Conservation (phyloP, 331 rosid species). For the Rosa hybrid region DNA sequence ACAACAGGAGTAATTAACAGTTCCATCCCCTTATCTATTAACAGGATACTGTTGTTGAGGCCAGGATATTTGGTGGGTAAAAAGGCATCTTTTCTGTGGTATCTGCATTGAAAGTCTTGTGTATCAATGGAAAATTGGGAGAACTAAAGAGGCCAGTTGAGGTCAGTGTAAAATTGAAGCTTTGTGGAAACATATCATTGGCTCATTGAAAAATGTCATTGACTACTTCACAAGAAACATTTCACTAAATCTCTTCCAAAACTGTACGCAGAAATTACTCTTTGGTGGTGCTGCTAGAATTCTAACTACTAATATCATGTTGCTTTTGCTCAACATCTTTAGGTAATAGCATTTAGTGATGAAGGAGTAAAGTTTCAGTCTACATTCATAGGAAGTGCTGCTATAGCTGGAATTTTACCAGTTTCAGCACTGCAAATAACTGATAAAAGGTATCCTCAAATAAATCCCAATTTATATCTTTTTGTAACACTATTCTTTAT, state of each 20-base stretch:
- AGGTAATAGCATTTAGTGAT: slow-evolving; percentile 95
- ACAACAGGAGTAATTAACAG: slow-evolving; percentile 13
- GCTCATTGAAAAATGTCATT: background rate
- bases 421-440: slow-evolving; percentile 56
- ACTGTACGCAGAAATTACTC: background rate
- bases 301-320: slow-evolving; percentile 9
- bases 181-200: background rate
- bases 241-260: background rate
- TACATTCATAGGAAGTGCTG: slow-evolving; percentile 93
- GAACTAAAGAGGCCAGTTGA: slow-evolving; percentile 74
- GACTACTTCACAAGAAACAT: background rate
- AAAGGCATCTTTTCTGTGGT: slow-evolving; percentile 78
- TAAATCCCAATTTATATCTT: slow-evolving; percentile 17
- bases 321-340: slow-evolving; percentile 25
- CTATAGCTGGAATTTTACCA: slow-evolving; percentile 79
- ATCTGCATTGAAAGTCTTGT: slow-evolving; percentile 79
- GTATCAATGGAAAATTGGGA: slow-evolving; percentile 54
- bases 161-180: slow-evolving; percentile 45
- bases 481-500: slow-evolving; percentile 2
- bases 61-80: slow-evolving; percentile 88
- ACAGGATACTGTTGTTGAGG: slow-evolving; percentile 95
- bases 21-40: slow-evolving; percentile 19
- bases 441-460: slow-evolving; percentile 70
- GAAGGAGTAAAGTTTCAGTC: slow-evolving; percentile 97
- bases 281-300: slow-evolving; percentile 9